Evolutionary conservation across 1,284 basidiomycete species (phyloP), one percentile per base, ranked within the genome.

Genomic region (Neolentinus lepideus): DNA sequence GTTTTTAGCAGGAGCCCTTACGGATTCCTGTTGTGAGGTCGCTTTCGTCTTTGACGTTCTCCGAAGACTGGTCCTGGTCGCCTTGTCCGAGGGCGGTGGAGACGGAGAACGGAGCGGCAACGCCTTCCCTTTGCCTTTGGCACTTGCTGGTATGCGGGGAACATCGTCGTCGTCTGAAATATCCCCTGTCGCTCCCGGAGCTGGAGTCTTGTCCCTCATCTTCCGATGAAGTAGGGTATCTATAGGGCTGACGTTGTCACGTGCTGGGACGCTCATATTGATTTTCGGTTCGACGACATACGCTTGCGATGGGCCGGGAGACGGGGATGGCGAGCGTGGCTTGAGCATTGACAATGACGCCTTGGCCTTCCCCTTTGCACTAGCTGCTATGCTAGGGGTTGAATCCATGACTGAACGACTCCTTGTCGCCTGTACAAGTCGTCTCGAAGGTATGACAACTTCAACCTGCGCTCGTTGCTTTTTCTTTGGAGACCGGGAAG

Each of bases 41-140:
- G 9, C 33, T 16, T 35, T 35, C 9, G 33, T 16, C 33, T 35
- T 43, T 43, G 8, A 43, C 8, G 6, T 43, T 43, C 16, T 21
- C n/a, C 38, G 38, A 16, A 43, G 38, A 43, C 19, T 4, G 29
- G 8, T 43, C 12, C 16, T n/a, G 6, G 12, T 43, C 16, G 16
- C 38, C 12, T 21, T 43, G 38, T 9, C 38, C 38, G 12, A 6
- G 38, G 38, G n/a, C 6, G 38, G 19, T 9, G 19, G 19, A 8
- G 38, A 43, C n/a, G 19, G 16, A 21, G 38, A 43, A 16, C 19
- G 38, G n/a, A 16, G 38, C 16, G 38, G 19, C 38, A 43, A 21
- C 16, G 59, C 52, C 63, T 62, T 27, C 59, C 59, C 53, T 62
- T 64, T 52, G 33, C 61, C 47, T 52, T 60, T 25, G 45, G 56